Percentiles rank a stretch among this genome's conserved stretches.
These are phyloP conservation scores for Claviceps sp. DNA, from an alignment of 2,329 filamentous ascomycete species.

Conservation along the genomic window DNA sequence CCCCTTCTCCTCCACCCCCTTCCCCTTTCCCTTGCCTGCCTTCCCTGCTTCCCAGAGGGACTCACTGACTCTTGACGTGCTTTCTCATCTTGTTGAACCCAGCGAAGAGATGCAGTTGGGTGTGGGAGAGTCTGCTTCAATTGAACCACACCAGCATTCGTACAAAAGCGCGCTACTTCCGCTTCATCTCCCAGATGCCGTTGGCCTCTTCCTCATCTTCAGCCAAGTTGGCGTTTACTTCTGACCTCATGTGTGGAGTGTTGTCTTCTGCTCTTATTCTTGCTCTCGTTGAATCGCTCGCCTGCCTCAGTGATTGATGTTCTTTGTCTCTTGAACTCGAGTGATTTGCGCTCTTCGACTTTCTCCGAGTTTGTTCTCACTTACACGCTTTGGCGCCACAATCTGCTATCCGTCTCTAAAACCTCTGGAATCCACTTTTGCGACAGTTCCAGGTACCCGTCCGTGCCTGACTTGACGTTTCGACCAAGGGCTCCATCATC, in stretches of 20 bases:
- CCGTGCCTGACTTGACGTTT: constrained; percentile 5
- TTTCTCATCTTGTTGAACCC: background rate
- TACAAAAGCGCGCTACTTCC: constrained; percentile 12
- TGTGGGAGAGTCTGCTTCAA: constrained; percentile 1
- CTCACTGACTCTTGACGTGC: constrained; percentile 6
- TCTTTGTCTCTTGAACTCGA: background rate
- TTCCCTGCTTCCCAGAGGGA: constrained; percentile 4
- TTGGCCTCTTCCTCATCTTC: constrained; percentile 3
- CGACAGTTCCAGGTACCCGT: constrained; percentile 12
- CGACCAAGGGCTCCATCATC: constrained; percentile 4
- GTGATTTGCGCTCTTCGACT: background rate
- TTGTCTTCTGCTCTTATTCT: background rate
- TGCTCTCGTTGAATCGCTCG: constrained; percentile 1
- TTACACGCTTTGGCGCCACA: constrained; percentile 7
- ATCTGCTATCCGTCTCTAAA: constrained; percentile 6
- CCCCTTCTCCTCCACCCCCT: background rate
- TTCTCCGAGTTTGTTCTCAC: constrained; percentile 3
- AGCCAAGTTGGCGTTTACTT: constrained; percentile 4
- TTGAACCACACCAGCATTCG: constrained; percentile 1
- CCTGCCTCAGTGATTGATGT: background rate
- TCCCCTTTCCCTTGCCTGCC: constrained; percentile 2
- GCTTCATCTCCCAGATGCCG: constrained; percentile 2
- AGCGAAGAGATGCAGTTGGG: background rate
- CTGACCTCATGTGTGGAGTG: background rate
- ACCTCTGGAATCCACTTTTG: constrained; percentile 5